These are phyloP conservation scores for Sarcodon sp. DNA, from an alignment of 768 basidiomycete genomes.

Conservation along the genomic window DNA sequence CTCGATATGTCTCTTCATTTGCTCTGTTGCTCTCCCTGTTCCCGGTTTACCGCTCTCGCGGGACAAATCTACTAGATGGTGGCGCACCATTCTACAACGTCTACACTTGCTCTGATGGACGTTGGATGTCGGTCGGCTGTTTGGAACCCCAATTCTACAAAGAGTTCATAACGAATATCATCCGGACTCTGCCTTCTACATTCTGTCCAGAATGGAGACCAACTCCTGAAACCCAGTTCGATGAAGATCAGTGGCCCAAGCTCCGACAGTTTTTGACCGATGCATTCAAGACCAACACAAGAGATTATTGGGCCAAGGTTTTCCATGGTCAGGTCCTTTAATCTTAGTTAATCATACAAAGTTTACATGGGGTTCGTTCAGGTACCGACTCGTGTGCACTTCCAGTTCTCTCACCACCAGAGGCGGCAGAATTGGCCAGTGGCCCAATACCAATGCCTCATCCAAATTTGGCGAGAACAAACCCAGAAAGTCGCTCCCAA, in stretches of 20 bases:
- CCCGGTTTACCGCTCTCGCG: conserved; percentile 24
- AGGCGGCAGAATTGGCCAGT: conserved; percentile 36
- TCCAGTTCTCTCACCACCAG: conserved; percentile 51
- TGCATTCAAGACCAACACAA: conserved; percentile 47
- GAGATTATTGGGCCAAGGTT: conserved; percentile 56
- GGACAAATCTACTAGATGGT: conserved; percentile 55
- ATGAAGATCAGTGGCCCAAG: conserved; percentile 41
- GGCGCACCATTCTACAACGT: conserved; percentile 70
- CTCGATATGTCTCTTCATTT: conserved; percentile 66
- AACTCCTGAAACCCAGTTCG: conserved; percentile 26
- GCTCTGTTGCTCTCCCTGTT: conserved; percentile 40
- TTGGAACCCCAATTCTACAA: conserved; percentile 63
- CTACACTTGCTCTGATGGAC: conserved; percentile 60
- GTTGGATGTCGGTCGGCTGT: conserved; percentile 69
- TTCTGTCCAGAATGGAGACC: conserved; percentile 45
- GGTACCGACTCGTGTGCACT: conserved; percentile 62
- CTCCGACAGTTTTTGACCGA: conserved; percentile 41
- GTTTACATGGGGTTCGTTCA: conserved; percentile 13
- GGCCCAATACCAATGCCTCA: conserved; percentile 8
- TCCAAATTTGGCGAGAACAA: conserved; percentile 11
- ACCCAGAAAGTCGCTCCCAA: conserved; percentile 3
- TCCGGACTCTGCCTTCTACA: conserved; percentile 29
- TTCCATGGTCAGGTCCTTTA: conserved; percentile 41
- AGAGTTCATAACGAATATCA: conserved; percentile 43
- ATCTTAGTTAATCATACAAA: background rate